A percentile compares a stretch with the other conserved stretches of the same genome.
Evolutionary conservation across 2,329 filamentous ascomycete species (phyloP).

Genomic region (Calycina marina): DNA sequence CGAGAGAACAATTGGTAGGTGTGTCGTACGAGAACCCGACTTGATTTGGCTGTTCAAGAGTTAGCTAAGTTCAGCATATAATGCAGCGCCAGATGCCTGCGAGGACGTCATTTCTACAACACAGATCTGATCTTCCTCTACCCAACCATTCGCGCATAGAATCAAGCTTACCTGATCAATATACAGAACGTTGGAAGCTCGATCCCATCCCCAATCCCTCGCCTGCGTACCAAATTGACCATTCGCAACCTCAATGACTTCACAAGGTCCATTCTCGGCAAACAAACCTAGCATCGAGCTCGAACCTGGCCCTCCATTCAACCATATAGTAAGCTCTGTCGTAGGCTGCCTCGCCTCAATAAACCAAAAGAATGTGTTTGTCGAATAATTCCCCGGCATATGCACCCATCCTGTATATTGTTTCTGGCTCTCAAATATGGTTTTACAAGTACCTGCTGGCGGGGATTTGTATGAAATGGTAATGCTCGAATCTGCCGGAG

Average conservation of each 20-base stretch:
- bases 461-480: constrained; percentile 54
- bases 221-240: constrained; percentile 38
- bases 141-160: no score
- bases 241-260: constrained; percentile 32
- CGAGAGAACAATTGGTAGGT: constrained; percentile 43
- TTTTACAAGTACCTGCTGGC: constrained; percentile 45
- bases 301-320: constrained; percentile 52
- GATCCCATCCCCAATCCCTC: constrained; percentile 52
- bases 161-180: constrained; percentile 33
- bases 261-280: constrained; percentile 39
- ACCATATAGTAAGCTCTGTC: constrained; percentile 43
- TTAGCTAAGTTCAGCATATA: no score
- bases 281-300: constrained; percentile 53
- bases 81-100: no score
- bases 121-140: constrained; percentile 9
- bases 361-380: constrained; percentile 35
- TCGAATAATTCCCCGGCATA: constrained; percentile 38
- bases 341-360: constrained; percentile 31
- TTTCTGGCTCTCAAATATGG: constrained; percentile 47
- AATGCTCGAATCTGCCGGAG: constrained; percentile 47
- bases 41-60: constrained; percentile 57
- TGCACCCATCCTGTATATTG: constrained; percentile 59
- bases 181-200: constrained; percentile 38
- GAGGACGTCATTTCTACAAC: not conserved
- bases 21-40: constrained; percentile 55